A percentile compares a stretch with the other conserved stretches of the same genome.
These are phyloP conservation scores for Rhynchosporium agropyri DNA, from an alignment of 2,329 filamentous ascomycete species.

Conservation along the genomic window DNA sequence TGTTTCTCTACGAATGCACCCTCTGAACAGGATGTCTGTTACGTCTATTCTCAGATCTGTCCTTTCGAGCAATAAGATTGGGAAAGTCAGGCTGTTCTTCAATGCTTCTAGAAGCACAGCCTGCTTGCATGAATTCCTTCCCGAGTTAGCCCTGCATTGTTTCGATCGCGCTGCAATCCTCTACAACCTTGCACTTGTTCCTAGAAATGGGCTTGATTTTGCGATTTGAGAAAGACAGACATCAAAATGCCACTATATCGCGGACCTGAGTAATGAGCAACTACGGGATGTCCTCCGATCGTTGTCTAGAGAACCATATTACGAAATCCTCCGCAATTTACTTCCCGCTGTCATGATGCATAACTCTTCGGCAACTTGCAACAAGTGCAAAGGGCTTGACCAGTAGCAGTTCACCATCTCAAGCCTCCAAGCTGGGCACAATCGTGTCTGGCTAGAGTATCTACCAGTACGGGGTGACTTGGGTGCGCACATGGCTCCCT, in stretches of 20 bases:
- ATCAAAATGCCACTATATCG: background rate
- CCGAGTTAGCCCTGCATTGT: conserved; percentile 4
- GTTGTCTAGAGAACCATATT: background rate
- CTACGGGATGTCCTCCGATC: background rate
- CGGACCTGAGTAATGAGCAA: no score
- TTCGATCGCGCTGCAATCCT: background rate
- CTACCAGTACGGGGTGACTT: background rate
- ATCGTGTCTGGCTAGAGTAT: background rate
- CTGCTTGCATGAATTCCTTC: conserved; percentile 16
- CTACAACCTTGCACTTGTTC: conserved; percentile 5
- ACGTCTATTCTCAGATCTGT: conserved; percentile 10
- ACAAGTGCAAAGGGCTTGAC: background rate
- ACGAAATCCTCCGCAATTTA: no score
- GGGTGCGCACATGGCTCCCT: background rate
- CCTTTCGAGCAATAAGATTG: background rate
- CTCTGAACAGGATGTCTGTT: background rate
- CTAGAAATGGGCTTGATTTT: background rate
- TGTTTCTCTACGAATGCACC: conserved; percentile 7
- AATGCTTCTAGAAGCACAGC: conserved; percentile 5
- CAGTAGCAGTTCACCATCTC: background rate
- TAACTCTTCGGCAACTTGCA: background rate
- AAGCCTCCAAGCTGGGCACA: background rate
- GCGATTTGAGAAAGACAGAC: background rate
- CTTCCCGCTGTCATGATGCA: background rate
- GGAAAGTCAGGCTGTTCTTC: background rate